Base-by-base conservation (phyloP, 495 filamentous ascomycete genomes). In the Aspergillus nanangensis region DNA sequence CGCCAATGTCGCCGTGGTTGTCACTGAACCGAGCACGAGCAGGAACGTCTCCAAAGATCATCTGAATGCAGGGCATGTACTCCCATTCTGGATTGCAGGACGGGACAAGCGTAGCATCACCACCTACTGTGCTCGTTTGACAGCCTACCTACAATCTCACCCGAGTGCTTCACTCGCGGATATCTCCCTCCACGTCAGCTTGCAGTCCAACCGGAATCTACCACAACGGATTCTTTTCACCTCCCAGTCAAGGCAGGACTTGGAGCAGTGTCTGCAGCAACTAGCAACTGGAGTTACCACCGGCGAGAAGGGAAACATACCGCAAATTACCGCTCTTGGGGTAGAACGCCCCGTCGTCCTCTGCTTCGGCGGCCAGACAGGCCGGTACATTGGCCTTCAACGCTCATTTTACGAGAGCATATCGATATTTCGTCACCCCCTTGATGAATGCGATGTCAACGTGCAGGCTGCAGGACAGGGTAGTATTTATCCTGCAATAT, bases 401-500 rank as follows among this genome's bases (percentile, higher is more conserved):
- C 21, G 34, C 22, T 11, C 1, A n/a, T 14, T 42, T 9, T 48
- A 42, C 22, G 21, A 42, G 10, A n/a, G 11, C 18, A 25, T 18
- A 18, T 38, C 34, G 1, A 50, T 73, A 41, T 43, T 79, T 8
- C 32, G 33, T 17, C 17, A 74, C 44, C 49, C 74, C 1, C 7
- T 42, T 1, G 60, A 74, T 23, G 27, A 46, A 1, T 73, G 71
- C 29, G 54, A 78, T 38, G 23, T 44, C 0, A 44, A 57, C 3
- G 21, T 67, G 2, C 41, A 34, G 0, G 33, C 38, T 0, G 15
- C 69, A 13, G 70, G 70, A 3, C 39, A 55, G 4, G 38, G 38
- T 0, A 51, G 62, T 4, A 50, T 79, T 5, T 71, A 61, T 41
- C 76, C 76, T 5, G 56, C 18, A 1, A 72, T 81, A n/a, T 78